These are phyloP conservation scores for Perkinsela sp. DNA, from an alignment of 208 protist genomes.

Conservation along the genomic window DNA sequence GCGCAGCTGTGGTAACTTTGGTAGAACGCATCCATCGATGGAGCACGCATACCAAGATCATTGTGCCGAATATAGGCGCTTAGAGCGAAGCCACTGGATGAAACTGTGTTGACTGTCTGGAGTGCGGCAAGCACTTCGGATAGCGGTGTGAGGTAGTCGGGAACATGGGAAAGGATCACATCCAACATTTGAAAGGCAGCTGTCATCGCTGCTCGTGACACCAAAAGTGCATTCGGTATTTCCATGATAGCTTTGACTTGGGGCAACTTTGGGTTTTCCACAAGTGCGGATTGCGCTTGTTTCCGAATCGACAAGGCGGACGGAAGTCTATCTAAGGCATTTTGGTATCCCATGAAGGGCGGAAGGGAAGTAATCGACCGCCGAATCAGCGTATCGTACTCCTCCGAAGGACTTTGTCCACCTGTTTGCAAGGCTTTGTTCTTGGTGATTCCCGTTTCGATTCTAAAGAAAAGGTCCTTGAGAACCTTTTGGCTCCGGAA, in stretches of 20 bases:
- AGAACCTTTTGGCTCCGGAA: background rate
- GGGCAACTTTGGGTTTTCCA: background rate
- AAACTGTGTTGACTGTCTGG: background rate
- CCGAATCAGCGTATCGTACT: background rate
- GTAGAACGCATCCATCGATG: background rate
- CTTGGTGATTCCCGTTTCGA: background rate
- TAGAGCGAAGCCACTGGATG: background rate
- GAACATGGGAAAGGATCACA: background rate
- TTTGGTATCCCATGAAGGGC: background rate
- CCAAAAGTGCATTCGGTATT: background rate
- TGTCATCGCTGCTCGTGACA: background rate
- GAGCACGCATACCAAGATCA: background rate
- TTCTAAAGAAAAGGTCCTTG: background rate
- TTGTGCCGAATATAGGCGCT: background rate
- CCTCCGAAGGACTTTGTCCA: background rate
- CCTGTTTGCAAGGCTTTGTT: no score
- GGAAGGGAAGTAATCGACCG: background rate
- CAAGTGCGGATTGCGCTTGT: background rate
- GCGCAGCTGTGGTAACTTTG: background rate
- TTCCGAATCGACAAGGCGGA: background rate
- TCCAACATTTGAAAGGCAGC: background rate
- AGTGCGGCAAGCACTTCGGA: background rate
- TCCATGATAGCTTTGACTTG: background rate
- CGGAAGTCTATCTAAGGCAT: background rate
- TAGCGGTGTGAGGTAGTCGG: background rate